These are phyloP conservation scores for Nymphaea thermarum DNA, from an alignment of 164 flowering plant species.

Conservation along the genomic window DNA sequence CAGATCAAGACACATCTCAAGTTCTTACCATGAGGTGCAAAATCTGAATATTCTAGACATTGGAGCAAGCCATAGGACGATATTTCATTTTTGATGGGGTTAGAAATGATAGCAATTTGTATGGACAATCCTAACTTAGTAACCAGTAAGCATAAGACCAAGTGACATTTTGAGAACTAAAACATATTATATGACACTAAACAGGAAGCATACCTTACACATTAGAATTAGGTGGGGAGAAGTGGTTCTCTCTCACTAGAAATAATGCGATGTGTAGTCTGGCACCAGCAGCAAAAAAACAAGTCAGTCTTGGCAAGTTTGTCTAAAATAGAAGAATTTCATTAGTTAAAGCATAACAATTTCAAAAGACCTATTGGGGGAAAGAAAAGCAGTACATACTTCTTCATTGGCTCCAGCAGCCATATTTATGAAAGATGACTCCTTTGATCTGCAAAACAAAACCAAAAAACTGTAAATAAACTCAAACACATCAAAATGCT, in stretches of 20 bases:
- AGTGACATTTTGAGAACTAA: too few relatives aligned
- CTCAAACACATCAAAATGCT: too few relatives aligned
- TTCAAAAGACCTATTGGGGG: not conserved
- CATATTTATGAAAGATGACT: constrained; percentile 58
- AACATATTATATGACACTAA: too few relatives aligned
- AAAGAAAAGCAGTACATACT: constrained; percentile 20
- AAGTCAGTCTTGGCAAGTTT: not conserved
- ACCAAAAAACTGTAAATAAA: not conserved
- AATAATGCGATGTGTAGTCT: constrained; percentile 64
- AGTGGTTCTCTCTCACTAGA: constrained; percentile 70
- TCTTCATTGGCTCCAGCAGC: constrained; percentile 94
- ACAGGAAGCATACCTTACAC: not conserved
- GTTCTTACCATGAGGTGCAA: too few relatives aligned
- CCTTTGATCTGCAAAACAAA: constrained; percentile 38
- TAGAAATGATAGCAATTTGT: too few relatives aligned
- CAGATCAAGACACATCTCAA: too few relatives aligned
- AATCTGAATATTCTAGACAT: too few relatives aligned
- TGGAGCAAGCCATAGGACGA: too few relatives aligned
- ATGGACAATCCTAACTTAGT: too few relatives aligned
- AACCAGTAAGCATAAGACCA: too few relatives aligned
- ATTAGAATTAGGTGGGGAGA: constrained; percentile 45
- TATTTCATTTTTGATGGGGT: too few relatives aligned
- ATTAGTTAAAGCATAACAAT: not conserved
- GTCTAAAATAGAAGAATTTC: not conserved
- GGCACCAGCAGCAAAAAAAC: constrained; percentile 12